A percentile compares a stretch with the other conserved stretches of the same genome.
These are phyloP conservation scores for Coniferiporia weirii DNA, from an alignment of 1,284 basidiomycete species.

Conservation along the genomic window DNA sequence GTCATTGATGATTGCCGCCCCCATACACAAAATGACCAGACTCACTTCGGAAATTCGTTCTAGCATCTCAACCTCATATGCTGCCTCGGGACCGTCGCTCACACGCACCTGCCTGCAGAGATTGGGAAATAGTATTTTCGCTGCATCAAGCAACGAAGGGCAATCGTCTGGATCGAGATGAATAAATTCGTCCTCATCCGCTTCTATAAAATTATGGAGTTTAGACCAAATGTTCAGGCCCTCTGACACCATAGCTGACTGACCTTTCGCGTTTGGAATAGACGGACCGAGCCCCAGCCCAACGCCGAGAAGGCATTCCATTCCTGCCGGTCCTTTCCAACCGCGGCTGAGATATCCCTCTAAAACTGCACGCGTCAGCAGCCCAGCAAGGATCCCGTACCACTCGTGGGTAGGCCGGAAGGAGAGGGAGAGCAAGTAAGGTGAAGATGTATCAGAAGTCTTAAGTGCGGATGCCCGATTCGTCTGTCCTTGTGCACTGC, in stretches of 20 bases:
- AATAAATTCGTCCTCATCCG: slow-evolving; percentile 40
- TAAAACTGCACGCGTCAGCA: slow-evolving; percentile 72
- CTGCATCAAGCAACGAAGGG: slow-evolving; percentile 60
- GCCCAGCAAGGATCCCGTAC: slow-evolving; percentile 71
- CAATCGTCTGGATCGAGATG: slow-evolving; percentile 74
- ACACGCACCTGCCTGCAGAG: slow-evolving; percentile 28
- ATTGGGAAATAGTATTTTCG: slow-evolving; percentile 62
- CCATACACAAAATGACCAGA: slow-evolving; percentile 16
- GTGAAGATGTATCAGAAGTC: slow-evolving; percentile 4
- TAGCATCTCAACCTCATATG: slow-evolving; percentile 63
- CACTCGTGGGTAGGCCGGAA: slow-evolving; percentile 67
- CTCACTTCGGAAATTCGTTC: slow-evolving; percentile 61
- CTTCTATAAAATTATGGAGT: slow-evolving; percentile 17
- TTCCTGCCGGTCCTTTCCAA: slow-evolving; percentile 66
- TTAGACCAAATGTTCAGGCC: neutral
- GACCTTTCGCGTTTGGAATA: slow-evolving; percentile 15
- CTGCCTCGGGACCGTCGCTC: slow-evolving; percentile 46
- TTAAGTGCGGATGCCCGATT: slow-evolving; percentile 11
- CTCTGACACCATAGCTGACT: neutral
- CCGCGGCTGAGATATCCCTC: slow-evolving; percentile 78
- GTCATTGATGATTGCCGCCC: slow-evolving; percentile 16
- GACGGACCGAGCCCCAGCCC: slow-evolving; percentile 50
- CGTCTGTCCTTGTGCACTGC: neutral
- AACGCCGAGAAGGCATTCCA: slow-evolving; percentile 69
- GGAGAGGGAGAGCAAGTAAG: slow-evolving; percentile 24